These are phyloP conservation scores for Trichoderma oligosporum DNA, from an alignment of 2,329 filamentous ascomycete species.

Conservation along the genomic window DNA sequence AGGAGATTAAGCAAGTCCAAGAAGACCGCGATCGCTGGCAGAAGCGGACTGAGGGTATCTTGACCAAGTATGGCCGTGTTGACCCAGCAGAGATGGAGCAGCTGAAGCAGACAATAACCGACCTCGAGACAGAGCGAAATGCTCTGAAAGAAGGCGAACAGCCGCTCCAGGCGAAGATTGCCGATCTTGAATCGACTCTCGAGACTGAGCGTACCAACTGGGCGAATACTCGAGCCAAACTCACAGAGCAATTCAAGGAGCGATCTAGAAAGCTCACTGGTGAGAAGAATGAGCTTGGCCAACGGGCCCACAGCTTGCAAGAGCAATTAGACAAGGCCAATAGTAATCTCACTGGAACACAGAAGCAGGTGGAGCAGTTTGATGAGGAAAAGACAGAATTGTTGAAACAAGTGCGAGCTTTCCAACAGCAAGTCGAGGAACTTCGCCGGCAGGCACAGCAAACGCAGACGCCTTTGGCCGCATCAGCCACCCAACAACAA, in stretches of 20 bases:
- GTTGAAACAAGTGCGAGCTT: slow-evolving; percentile 42
- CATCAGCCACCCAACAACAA: slow-evolving; percentile 21
- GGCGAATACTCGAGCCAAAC: slow-evolving; percentile 48
- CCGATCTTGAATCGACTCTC: slow-evolving; percentile 49
- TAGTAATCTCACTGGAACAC: slow-evolving; percentile 53
- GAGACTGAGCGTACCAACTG: slow-evolving; percentile 55
- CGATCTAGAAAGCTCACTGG: slow-evolving; percentile 51
- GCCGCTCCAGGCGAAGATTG: slow-evolving; percentile 51
- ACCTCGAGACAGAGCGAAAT: slow-evolving; percentile 63
- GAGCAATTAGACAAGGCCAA: slow-evolving; percentile 46
- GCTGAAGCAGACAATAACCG: slow-evolving; percentile 72
- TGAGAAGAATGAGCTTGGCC: slow-evolving; percentile 51
- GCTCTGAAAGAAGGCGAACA: slow-evolving; percentile 47
- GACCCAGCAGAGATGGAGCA: slow-evolving; percentile 91
- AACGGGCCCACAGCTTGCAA: slow-evolving; percentile 51
- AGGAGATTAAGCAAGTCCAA: slow-evolving; percentile 82
- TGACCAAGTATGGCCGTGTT: slow-evolving; percentile 92
- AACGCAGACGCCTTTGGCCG: slow-evolving; percentile 33
- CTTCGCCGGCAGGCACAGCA: slow-evolving; percentile 36
- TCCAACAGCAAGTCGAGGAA: slow-evolving; percentile 41
- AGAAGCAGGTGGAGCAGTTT: slow-evolving; percentile 34
- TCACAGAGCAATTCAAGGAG: slow-evolving; percentile 62
- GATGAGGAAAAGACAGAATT: slow-evolving; percentile 35
- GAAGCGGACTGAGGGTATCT: slow-evolving; percentile 90
- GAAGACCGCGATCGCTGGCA: slow-evolving; percentile 94